These are phyloP conservation scores for Euptelea pleiosperma DNA, from an alignment of 164 flowering plant genomes.

Conservation along the genomic window DNA sequence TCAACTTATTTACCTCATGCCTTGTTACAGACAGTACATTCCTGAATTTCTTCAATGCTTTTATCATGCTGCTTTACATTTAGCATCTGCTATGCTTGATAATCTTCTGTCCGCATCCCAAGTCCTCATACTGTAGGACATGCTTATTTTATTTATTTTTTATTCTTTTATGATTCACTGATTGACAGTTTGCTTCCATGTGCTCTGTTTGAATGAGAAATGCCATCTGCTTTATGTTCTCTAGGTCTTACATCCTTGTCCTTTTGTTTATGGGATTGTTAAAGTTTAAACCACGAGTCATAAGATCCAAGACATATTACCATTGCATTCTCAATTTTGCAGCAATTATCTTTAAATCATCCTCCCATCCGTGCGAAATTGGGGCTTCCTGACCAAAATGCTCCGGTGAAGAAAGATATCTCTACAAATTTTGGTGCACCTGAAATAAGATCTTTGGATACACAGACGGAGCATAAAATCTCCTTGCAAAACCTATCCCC, in stretches of 20 bases:
- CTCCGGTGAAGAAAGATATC: conserved; percentile 17
- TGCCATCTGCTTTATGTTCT: no score
- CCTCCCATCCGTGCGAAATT: conserved; percentile 49
- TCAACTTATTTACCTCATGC: no score
- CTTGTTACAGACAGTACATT: no score
- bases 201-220: not conserved
- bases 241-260: no score
- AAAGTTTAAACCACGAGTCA: not conserved
- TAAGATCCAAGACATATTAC: not conserved
- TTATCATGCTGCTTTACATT: no score
- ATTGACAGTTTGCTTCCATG: not conserved
- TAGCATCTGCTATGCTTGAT: no score
- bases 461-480: conserved; percentile 17
- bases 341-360: conserved; percentile 63
- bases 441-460: conserved; percentile 16
- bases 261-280: conserved; percentile 3
- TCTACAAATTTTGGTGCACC: conserved; percentile 18
- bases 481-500: conserved; percentile 44
- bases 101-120: no score
- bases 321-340: conserved; percentile 23
- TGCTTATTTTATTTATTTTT: no score
- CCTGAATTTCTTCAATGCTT: no score
- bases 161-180: not conserved
- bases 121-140: no score
- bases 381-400: conserved; percentile 43